Base-by-base conservation (phyloP, 2,329 filamentous ascomycete species). In the Microcyclospora tardicrescens region DNA sequence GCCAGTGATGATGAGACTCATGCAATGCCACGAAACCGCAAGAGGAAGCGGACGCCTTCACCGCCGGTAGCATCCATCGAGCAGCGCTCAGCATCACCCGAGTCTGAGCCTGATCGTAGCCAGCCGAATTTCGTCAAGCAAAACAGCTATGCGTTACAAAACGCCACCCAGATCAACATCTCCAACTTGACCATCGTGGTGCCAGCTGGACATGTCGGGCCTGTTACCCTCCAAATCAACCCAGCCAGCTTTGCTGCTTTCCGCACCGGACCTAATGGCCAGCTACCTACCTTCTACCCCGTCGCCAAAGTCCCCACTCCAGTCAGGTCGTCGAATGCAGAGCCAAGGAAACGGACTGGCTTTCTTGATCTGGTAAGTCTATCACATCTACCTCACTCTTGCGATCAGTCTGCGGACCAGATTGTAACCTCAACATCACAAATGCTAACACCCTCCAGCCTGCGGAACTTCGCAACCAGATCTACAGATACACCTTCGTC, bases 401-500 rank as follows among this genome's bases (percentile, higher is more conserved):
- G 19, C 8, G 19, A 8, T 24, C 19, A 24, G 19, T 24, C 19
- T 24, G 19, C 19, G 19, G 8, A 8, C 19, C 8, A 8, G 19
- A 24, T 5, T 8, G 8, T 24, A 8, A 24, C 8, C 19, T 24
- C 19, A 24, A 24, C 19, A 24, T 5, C 19, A 24, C 19, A 24
- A 24, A 24, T 24, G 19, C 19, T 24, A 8, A 24, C 19, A 24
- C 8, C 19, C 8, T 8, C 19, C 8, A 24, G 19, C 60, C 63
- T 5, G 42, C 50, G 10, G 68, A 71, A 45, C 44, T 72, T 4
- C 61, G 68, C 11, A 67, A 69, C 43, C 58, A 61, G 13, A 57
- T 71, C 29, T 72, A 72, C 46, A 56, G 61, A 3, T 44, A 59
- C 8, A 42, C 65, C 9, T 67, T 71, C 36, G 55, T 63, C 14